Evolutionary conservation across 2,329 filamentous ascomycete genomes (phyloP), one percentile per base, ranked within the genome.

Genomic region (Stagonosporopsis rhizophila): DNA sequence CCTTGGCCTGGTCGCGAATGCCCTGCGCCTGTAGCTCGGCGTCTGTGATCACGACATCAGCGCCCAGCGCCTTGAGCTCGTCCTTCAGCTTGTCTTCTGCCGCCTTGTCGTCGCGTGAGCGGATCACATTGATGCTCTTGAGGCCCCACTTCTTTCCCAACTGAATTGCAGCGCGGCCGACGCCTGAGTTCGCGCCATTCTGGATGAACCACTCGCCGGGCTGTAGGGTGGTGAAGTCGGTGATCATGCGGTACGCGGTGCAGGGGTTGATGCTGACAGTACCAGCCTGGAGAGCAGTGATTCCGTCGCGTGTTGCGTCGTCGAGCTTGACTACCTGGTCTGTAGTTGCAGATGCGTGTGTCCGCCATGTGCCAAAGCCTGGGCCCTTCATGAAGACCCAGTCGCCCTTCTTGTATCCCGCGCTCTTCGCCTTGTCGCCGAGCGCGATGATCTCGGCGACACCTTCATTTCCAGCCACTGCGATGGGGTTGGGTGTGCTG

Each of bases 141-240:
- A 95, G 84, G 0, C 94, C 94, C 94, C 93, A 98, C 49, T 92
- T 83, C 66, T 80, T 83, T 1, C 86, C 94, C 1, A 99, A 81
- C 78, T 99, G 95, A 62, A 98, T 95, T 11, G 92, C 94, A 2
- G 93, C 90, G 35, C 95, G 83, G 1, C 95, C 95, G 15, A 99
- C 95, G 11, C 92, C 95, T 38, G 88, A 92, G 77, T 99, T 99
- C 35, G 94, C 95, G 7, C 94, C 95, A 74, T 99, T 99, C 78
- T 99, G 95, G 42, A 99, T 87, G 72, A 97, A 91, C 93, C 94
- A 99, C 53, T 96, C 89, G 51, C 93, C 90, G n/a, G 87, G 85
- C 52, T 83, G 72, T 70, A 88, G 77, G 4, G 80, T 72, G 65
- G 82, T 87, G 71, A 94, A 97, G 73, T 94, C 90, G 53, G 87